phyloP scores from a whole-genome alignment of 495 filamentous ascomycete species.

The Aspergillus kassunensis region DNA sequence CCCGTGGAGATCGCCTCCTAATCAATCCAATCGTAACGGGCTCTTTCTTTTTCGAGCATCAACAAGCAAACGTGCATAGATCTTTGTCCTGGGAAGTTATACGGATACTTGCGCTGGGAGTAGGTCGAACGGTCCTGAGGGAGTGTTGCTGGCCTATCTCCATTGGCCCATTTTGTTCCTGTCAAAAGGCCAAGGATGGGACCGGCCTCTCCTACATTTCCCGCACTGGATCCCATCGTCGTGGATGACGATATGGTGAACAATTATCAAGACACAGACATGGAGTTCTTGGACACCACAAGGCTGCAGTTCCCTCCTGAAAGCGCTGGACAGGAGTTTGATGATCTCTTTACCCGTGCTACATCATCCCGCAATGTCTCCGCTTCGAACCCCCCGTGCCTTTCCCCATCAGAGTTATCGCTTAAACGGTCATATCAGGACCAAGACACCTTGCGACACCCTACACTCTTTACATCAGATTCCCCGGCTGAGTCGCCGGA shows the following conservation, averaged over 20 bases:
- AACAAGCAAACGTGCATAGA: conserved; percentile 6
- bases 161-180: conserved; percentile 3
- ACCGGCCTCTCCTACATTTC: conserved; percentile 38
- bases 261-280: conserved; percentile 36
- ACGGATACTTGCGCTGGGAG: neutral
- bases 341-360: conserved; percentile 38
- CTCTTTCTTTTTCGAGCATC: neutral
- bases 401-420: conserved; percentile 29
- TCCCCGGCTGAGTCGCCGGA: conserved; percentile 44
- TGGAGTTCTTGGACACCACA: conserved; percentile 42
- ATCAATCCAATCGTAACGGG: conserved; percentile 3
- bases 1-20: conserved; percentile 8
- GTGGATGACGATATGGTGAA: conserved; percentile 47
- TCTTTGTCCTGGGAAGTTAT: neutral
- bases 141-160: conserved; percentile 10
- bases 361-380: conserved; percentile 28
- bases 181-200: conserved; percentile 35
- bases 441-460: conserved; percentile 34
- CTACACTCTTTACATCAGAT: conserved; percentile 32
- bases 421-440: conserved; percentile 31
- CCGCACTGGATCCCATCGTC: conserved; percentile 42
- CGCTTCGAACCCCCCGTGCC: conserved; percentile 27
- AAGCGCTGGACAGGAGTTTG: conserved; percentile 40
- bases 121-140: conserved; percentile 6
- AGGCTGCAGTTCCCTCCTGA: conserved; percentile 35